Conservation (phyloP, 768 basidiomycete genomes). For the Phanerochaete carnosa region DNA sequence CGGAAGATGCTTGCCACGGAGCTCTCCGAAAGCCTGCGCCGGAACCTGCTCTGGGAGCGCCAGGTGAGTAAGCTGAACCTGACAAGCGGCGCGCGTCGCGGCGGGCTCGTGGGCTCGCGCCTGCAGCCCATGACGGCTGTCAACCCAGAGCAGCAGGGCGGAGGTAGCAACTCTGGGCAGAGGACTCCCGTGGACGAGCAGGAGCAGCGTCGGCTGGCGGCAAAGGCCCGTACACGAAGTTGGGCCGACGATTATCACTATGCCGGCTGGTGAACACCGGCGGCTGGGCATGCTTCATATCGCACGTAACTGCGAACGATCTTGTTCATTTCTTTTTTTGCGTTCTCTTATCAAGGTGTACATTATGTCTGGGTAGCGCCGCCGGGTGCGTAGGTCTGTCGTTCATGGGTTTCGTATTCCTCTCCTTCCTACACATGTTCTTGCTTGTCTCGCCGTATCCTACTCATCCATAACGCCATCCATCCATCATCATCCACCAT, state of each 20-base stretch:
- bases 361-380: neutral
- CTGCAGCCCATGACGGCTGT: constrained; percentile 33
- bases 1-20: constrained; percentile 82
- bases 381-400: neutral
- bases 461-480: neutral
- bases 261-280: constrained; percentile 49
- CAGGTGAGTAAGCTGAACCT: constrained; percentile 57
- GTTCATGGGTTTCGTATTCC: neutral
- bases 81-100: constrained; percentile 31
- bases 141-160: constrained; percentile 11
- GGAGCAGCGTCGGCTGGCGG: constrained; percentile 39
- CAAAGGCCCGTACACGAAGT: constrained; percentile 59
- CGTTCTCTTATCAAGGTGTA: neutral
- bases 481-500: neutral
- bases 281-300: neutral
- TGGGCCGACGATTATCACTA: constrained; percentile 69
- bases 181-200: constrained; percentile 25
- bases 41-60: constrained; percentile 80
- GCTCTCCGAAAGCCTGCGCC: constrained; percentile 77
- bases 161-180: neutral
- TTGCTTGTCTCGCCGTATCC: neutral
- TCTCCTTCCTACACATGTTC: neutral
- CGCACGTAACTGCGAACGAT: neutral
- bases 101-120: constrained; percentile 24
- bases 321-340: constrained; percentile 4